Base-by-base conservation (phyloP, 1,139 yeast genomes). In the Kurtzmaniella quercitrusa region DNA sequence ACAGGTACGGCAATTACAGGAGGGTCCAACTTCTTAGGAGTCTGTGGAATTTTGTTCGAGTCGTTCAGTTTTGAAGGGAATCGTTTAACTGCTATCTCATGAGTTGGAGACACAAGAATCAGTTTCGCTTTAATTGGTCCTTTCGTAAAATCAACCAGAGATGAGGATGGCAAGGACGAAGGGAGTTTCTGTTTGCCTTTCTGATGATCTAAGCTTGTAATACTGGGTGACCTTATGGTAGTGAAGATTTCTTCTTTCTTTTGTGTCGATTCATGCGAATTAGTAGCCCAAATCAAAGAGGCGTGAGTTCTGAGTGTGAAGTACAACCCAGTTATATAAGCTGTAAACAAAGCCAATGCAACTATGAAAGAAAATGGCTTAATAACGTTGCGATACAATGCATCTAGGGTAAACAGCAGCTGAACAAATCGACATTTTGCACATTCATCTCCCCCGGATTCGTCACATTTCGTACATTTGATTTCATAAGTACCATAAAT, bases 221-320 rank as follows among this genome's bases (percentile, higher is more conserved):
- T 42, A 45, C 72, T 67, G 2, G 73, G 71, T 8, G 70, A 63
- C 34, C 65, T 52, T 40, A 55, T 48, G 36, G 50, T 50, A 12
- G 17, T 6, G 14, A n/a, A 9, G 12, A 36, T 12, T 10, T 54
- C 59, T 3, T 64, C 69, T 36, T 60, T 65, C 34, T 54, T 55
- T 14, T 51, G 52, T 8, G 53, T 52, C 43, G 46, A 55, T 41
- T 71, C 77, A 43, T 72, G 76, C 1, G 70, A 65, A 41, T 56
- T 66, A 12, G 77, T 79, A 42, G 91, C 89, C 99, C 98, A 94
- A 51, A 93, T 94, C 63, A 90, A 73, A 1, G 96, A 93, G 0
- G 98, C 98, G 63, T 93, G 99, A 0, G 98, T 93, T 54, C 96
- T 78, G 56, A 93, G 74, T 0, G 99, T 93, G 62, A 93, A 93